phyloP scores from a whole-genome alignment of 805 yeast species.

The Phaffomyces antillensis region DNA sequence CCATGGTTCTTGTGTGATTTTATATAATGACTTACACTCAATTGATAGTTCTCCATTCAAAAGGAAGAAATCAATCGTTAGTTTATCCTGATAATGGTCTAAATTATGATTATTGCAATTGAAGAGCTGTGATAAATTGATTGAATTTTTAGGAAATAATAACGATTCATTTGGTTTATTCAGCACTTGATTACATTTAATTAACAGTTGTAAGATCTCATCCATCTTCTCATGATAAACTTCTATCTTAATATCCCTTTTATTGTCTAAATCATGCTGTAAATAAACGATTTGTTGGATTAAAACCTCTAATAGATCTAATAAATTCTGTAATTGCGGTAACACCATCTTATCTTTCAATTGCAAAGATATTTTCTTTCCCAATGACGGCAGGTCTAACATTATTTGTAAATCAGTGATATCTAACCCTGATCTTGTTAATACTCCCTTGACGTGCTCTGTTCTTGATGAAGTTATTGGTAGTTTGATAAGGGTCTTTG shows the following conservation, averaged over 20 bases:
- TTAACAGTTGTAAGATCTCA: constrained; percentile 21
- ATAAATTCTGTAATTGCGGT: constrained; percentile 34
- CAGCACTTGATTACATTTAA: constrained; percentile 29
- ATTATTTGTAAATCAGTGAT: constrained; percentile 40
- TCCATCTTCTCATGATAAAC: constrained; percentile 11
- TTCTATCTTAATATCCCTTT: constrained; percentile 5
- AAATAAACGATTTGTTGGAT: constrained; percentile 22
- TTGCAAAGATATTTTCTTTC: constrained; percentile 34
- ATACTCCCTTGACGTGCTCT: constrained; percentile 52
- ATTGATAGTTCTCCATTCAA: constrained; percentile 56
- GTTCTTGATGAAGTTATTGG: constrained; percentile 51
- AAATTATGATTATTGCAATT: constrained; percentile 22
- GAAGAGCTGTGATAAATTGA: constrained; percentile 32
- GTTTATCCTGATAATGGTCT: constrained; percentile 26
- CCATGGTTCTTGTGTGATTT: constrained; percentile 58
- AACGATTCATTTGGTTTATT: constrained; percentile 47
- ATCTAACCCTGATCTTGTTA: constrained; percentile 48
- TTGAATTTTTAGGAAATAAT: constrained; percentile 50
- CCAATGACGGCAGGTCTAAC: constrained; percentile 31
- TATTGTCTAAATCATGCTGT: constrained; percentile 26
- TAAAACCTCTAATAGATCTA: constrained; percentile 24
- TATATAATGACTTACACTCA: constrained; percentile 46
- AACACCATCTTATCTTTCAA: constrained; percentile 32
- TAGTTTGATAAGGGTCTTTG: constrained; percentile 39
- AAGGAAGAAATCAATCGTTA: constrained; percentile 51